Percentiles rank a stretch among this genome's conserved stretches.
Evolutionary conservation across 164 flowering plant species (phyloP).

Genomic region (Sextonia rubra): DNA sequence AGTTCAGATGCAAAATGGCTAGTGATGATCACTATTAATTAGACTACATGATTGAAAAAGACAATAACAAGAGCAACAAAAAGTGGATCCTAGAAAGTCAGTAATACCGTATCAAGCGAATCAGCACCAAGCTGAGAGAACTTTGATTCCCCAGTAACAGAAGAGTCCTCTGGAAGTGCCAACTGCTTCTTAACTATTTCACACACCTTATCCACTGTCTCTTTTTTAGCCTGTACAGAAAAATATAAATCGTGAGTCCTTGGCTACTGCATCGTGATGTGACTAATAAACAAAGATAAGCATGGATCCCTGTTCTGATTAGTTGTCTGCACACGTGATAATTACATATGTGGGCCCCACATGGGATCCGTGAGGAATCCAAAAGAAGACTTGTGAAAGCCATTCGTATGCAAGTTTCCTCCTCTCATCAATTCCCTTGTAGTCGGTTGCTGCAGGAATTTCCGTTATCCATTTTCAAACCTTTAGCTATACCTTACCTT

Average conservation of each 20-base stretch:
- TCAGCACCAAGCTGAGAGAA: conserved; percentile 49
- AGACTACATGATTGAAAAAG: too few species aligned
- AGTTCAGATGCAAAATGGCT: too few species aligned
- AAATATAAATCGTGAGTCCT: background rate
- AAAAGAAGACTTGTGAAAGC: too few species aligned
- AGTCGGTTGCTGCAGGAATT: too few species aligned
- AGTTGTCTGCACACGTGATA: too few species aligned
- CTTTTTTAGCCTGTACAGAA: conserved; percentile 32
- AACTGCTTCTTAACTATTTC: conserved; percentile 43
- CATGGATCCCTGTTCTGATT: background rate
- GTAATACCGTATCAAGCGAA: conserved; percentile 50
- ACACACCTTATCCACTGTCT: conserved; percentile 41
- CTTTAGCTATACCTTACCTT: too few species aligned
- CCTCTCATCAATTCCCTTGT: too few species aligned
- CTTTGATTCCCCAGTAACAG: conserved; percentile 35
- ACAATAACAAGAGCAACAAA: background rate
- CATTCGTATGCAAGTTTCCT: too few species aligned
- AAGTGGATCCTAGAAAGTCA: background rate
- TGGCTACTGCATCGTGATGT: background rate
- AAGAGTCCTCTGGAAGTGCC: conserved; percentile 31
- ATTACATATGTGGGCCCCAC: too few species aligned
- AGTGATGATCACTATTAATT: too few species aligned
- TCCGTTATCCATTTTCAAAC: too few species aligned
- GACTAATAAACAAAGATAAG: background rate
- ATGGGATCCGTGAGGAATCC: too few species aligned